phyloP scores from a whole-genome alignment of 805 yeast species.

The Starmerella geochares region DNA sequence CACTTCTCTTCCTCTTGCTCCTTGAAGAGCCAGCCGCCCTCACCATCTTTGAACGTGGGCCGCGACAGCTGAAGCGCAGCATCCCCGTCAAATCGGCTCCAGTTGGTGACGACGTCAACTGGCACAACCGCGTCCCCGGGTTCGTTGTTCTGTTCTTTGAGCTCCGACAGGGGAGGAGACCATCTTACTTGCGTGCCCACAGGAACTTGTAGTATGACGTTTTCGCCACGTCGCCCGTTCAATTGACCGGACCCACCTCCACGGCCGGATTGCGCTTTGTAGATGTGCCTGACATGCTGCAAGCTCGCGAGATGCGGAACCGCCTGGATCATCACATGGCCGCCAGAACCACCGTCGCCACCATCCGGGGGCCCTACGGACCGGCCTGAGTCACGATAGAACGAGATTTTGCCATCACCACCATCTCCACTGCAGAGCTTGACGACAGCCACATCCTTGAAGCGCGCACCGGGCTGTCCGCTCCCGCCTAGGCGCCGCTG shows the following conservation, averaged over 20 bases:
- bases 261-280: slow-evolving; percentile 62
- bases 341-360: slow-evolving; percentile 98
- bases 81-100: slow-evolving; percentile 22
- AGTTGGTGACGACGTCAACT: slow-evolving; percentile 22
- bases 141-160: slow-evolving; percentile 5
- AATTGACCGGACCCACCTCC: slow-evolving; percentile 66
- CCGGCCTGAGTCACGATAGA: slow-evolving; percentile 73
- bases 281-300: slow-evolving; percentile 55
- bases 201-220: slow-evolving; percentile 74
- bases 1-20: slow-evolving; percentile 68
- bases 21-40: slow-evolving; percentile 75
- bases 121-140: not conserved
- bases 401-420: slow-evolving; percentile 80
- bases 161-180: slow-evolving; percentile 31
- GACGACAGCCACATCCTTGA: slow-evolving; percentile 53
- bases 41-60: slow-evolving; percentile 53
- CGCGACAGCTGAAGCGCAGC: slow-evolving; percentile 47
- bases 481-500: slow-evolving; percentile 20
- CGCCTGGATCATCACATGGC: slow-evolving; percentile 74
- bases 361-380: slow-evolving; percentile 94
- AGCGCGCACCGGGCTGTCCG: slow-evolving; percentile 13
- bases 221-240: slow-evolving; percentile 79
- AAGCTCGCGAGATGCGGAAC: slow-evolving; percentile 60
- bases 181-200: slow-evolving; percentile 80
- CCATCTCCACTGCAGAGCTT: slow-evolving; percentile 70